Base-by-base conservation (phyloP, 306 rosid genomes). In the Fragaria iinumae region DNA sequence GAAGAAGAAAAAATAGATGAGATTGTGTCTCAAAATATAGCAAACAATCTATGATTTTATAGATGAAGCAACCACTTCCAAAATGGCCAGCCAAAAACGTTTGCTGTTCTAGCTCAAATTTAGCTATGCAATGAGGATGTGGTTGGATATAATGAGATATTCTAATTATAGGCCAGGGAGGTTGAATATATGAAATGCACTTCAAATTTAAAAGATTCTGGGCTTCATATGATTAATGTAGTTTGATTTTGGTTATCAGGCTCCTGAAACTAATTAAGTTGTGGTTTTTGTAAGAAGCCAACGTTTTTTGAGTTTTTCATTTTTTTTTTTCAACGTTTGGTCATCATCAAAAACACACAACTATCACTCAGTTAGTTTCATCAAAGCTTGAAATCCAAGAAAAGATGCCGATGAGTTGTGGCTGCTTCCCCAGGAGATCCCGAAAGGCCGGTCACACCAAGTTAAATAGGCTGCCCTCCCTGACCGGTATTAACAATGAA, bases 401-500 rank as follows among this genome's bases (percentile, higher is more conserved):
- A 29, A 45, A 47, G 49, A 47, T 69, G 27, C 49, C 74, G 89
- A 68, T 50, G 14, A 76, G 88, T 49, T 84, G 82, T 13, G 56
- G 87, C 66, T 84, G 90, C 78, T 88, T 88, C 77, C 84, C 87
- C 21, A 66, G 38, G 17, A n/a, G 70, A 5, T 74, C 75, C 21
- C 69, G 71, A 25, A 79, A 67, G 48, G 76, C n/a, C 43, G 11
- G 80, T 11, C 68, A 71, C 80, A 76, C 67, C 76, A 74, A 50
- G 80, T 52, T 74, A 39, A 11, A 44, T 12, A 71, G 34, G 69
- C 39, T 43, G 56, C 57, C 81, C 52, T 71, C 77, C 12, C 11
- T 59, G 47, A 9, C 49, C 34, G 89, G 86, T 83, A 83, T 74
- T 18, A n/a, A 32, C 50, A 57, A 34, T 72, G 29, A 39, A 8